Evolutionary conservation across 163 green algal genomes (phyloP), one percentile per base, ranked within the genome.

Genomic region (Scenedesmus sp.): DNA sequence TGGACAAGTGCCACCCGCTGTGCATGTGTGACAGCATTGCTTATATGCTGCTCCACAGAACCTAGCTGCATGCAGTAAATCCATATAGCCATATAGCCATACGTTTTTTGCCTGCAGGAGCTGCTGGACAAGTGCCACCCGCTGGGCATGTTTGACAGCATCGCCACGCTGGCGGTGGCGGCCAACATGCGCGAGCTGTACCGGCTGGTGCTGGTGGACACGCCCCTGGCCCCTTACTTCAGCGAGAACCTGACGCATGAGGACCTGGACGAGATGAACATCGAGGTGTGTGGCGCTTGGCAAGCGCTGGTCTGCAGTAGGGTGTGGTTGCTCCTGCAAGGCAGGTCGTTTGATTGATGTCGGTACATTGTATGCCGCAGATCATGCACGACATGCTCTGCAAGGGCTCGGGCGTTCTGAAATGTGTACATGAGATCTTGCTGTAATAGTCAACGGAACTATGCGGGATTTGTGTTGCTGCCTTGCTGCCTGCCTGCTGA

Each of bases 201-300:
- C 91, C 92, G 98, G 34, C 94, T 99, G 81, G 98, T 99, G 60
- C 94, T 99, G 34, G 96, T 99, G 56, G 98, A 99, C 96, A 99
- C 98, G 7, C 98, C 98, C 3, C 95, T 99, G 82, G 98, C 98
- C 10, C 97, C 98, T 15, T 99, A 99, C 96, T 99, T 99, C 91
- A 96, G 94, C 67, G 96, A 98, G 83, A 96, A 95, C 91, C 94
- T 98, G 66, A 97, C 95, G 10, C 97, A 96, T 82, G 98, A 99
- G 92, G 97, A 99, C 86, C 95, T 99, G 92, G 98, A 99, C 92
- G 98, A 99, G 92, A 99, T 99, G 97, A 99, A 99, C 95, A 98
- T 99, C 66, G 98, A 99, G 95, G 98, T 99, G 76, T 9, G 86
- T 26, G 57, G 6, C 18, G 9, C 64, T 10, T n/a, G 46, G 73